Conservation (phyloP, 2,329 filamentous ascomycete species). For the Neonectria coccinea region DNA sequence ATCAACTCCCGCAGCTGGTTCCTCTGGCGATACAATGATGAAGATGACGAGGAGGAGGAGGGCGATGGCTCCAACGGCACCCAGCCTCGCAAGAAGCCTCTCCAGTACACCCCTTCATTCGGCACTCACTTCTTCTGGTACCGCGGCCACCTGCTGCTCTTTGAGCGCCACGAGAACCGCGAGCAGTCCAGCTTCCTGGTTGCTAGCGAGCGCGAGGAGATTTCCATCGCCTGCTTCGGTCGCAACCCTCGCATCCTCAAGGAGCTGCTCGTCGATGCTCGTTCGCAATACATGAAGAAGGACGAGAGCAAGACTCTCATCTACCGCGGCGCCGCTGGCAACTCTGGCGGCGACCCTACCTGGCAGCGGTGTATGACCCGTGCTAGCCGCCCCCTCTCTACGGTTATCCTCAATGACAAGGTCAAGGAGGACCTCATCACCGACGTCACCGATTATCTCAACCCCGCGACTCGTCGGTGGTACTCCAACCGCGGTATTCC, state of each 20-base stretch:
- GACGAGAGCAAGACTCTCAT: conserved; percentile 74
- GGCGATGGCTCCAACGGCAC: conserved; percentile 44
- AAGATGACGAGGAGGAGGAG: conserved; percentile 60
- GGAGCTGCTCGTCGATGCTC: conserved; percentile 70
- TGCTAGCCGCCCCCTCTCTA: conserved; percentile 70
- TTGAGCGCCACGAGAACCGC: conserved; percentile 64
- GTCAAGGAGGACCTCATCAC: conserved; percentile 70
- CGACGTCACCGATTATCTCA: conserved; percentile 73
- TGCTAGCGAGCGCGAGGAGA: conserved; percentile 67
- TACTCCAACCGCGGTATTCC: conserved; percentile 87
- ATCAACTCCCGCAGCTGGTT: conserved; percentile 65
- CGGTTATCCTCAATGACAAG: conserved; percentile 72
- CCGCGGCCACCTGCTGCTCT: conserved; percentile 67
- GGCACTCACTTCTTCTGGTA: conserved; percentile 79
- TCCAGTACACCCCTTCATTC: conserved; percentile 74
- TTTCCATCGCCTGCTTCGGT: conserved; percentile 71
- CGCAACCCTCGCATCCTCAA: conserved; percentile 71
- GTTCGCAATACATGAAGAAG: conserved; percentile 64
- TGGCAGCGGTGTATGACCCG: conserved; percentile 75
- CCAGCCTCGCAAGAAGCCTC: conserved; percentile 57
- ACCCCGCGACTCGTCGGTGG: conserved; percentile 76
- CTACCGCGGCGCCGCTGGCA: conserved; percentile 66
- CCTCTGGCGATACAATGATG: conserved; percentile 58
- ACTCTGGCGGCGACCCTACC: conserved; percentile 56
- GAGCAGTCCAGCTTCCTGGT: conserved; percentile 54